These are phyloP conservation scores for Letharia columbiana DNA, from an alignment of 495 filamentous ascomycete species.

Conservation along the genomic window DNA sequence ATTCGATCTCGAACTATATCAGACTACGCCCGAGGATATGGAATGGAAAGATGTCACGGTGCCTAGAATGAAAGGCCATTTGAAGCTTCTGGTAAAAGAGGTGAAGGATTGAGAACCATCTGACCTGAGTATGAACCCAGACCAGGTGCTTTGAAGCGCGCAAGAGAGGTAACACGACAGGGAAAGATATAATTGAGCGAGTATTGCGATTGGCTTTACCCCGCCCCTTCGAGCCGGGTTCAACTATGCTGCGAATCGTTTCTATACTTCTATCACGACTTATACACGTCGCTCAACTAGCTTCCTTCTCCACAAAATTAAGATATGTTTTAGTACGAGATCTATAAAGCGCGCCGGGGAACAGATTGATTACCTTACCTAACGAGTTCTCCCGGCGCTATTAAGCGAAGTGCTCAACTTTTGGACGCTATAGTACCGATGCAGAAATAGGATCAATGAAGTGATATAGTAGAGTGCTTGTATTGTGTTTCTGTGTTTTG, in stretches of 20 bases:
- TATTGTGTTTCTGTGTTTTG: too few relatives aligned
- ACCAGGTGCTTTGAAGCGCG: not conserved
- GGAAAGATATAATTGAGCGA: not conserved
- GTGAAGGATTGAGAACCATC: not conserved
- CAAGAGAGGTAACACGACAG: not conserved
- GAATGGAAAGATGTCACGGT: conserved; percentile 12
- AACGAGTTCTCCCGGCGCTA: too few relatives aligned
- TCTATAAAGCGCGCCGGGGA: too few relatives aligned
- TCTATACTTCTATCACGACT: not conserved
- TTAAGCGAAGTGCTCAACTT: too few relatives aligned
- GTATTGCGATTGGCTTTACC: not conserved
- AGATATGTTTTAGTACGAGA: too few relatives aligned
- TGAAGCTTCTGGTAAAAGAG: not conserved
- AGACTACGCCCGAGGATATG: conserved; percentile 33
- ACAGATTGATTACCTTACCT: too few relatives aligned
- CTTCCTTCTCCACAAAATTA: too few relatives aligned
- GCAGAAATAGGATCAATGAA: too few relatives aligned
- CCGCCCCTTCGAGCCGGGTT: not conserved
- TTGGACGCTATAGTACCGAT: too few relatives aligned
- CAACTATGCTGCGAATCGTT: not conserved
- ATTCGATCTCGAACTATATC: conserved; percentile 30
- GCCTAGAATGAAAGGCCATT: conserved; percentile 3
- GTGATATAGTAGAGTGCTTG: too few relatives aligned
- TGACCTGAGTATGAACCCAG: not conserved
- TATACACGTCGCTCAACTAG: too few relatives aligned